Conservation (phyloP, 2,329 filamentous ascomycete species). For the Ophiosphaerella narmari region DNA sequence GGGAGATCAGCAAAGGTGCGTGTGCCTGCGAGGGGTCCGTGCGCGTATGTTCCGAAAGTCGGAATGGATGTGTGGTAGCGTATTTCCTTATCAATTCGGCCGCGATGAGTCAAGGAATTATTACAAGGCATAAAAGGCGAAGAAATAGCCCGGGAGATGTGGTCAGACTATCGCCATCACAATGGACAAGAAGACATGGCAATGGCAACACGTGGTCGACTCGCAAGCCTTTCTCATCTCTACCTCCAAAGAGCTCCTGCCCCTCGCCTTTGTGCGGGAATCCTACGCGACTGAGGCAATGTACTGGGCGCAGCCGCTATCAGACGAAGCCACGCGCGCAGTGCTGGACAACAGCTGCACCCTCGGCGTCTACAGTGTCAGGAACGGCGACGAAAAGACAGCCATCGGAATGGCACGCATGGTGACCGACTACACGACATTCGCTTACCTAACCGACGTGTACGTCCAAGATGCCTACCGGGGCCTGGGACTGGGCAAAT, state of each 20-base stretch:
- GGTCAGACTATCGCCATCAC: background rate
- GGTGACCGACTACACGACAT: slow-evolving; percentile 71
- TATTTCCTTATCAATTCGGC: too few relatives aligned
- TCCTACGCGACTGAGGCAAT: slow-evolving; percentile 33
- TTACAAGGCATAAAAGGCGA: background rate
- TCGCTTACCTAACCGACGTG: slow-evolving; percentile 72
- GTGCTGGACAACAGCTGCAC: slow-evolving; percentile 42
- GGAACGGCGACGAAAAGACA: slow-evolving; percentile 18
- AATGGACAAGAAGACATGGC: slow-evolving; percentile 24
- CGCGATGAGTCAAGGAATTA: background rate
- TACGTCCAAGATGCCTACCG: slow-evolving; percentile 66
- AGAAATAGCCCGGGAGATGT: too few relatives aligned
- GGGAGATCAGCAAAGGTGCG: too few relatives aligned
- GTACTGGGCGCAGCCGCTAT: slow-evolving; percentile 38
- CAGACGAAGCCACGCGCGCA: slow-evolving; percentile 17
- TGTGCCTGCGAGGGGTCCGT: background rate
- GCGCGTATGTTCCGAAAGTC: background rate
- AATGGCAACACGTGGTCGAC: slow-evolving; percentile 29
- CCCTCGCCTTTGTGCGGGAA: slow-evolving; percentile 35
- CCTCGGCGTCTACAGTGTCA: slow-evolving; percentile 33
- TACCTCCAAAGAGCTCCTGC: slow-evolving; percentile 30
- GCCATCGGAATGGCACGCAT: slow-evolving; percentile 65
- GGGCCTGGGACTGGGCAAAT: slow-evolving; percentile 65
- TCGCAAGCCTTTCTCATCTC: slow-evolving; percentile 34
- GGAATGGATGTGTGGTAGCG: too few relatives aligned